These are phyloP conservation scores for Exophiala lecanii-corni DNA, from an alignment of 2,329 filamentous ascomycete genomes.

Conservation along the genomic window DNA sequence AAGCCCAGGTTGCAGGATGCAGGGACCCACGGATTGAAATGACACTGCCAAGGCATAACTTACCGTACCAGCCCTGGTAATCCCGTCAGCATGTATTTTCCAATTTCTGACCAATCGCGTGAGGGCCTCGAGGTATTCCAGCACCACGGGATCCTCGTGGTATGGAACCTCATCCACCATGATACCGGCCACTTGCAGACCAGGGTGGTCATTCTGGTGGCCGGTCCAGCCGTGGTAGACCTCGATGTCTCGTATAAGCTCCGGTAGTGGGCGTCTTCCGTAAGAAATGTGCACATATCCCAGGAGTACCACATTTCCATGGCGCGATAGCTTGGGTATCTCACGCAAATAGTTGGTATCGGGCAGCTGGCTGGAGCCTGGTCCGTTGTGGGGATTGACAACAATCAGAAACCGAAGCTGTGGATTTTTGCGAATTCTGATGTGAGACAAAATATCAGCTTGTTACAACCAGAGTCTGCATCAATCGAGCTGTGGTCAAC, in stretches of 20 bases:
- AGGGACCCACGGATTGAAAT: neutral
- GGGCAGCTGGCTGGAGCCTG: constrained; percentile 40
- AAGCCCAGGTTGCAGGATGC: too few species aligned
- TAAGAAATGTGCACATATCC: constrained; percentile 51
- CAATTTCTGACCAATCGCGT: neutral
- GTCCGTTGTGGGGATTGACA: constrained; percentile 47
- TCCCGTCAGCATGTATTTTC: too few species aligned
- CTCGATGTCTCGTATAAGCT: constrained; percentile 41
- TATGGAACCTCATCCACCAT: constrained; percentile 48
- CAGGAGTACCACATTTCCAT: constrained; percentile 47
- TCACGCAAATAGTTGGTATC: constrained; percentile 42
- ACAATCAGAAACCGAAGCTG: constrained; percentile 44
- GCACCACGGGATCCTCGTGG: constrained; percentile 30
- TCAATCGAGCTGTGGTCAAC: too few species aligned
- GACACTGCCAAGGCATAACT: neutral
- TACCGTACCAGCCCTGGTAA: neutral
- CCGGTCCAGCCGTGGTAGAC: constrained; percentile 43
- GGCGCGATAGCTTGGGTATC: constrained; percentile 37
- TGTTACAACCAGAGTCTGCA: too few species aligned
- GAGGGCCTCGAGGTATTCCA: constrained; percentile 34
- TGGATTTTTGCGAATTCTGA: constrained; percentile 3
- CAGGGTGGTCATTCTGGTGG: constrained; percentile 29
- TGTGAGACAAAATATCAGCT: too few species aligned
- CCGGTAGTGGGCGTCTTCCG: constrained; percentile 36
- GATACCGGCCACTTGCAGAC: constrained; percentile 43